These are phyloP conservation scores for Gnetum montanum DNA, from an alignment of 75 land plant genomes.

Conservation along the genomic window DNA sequence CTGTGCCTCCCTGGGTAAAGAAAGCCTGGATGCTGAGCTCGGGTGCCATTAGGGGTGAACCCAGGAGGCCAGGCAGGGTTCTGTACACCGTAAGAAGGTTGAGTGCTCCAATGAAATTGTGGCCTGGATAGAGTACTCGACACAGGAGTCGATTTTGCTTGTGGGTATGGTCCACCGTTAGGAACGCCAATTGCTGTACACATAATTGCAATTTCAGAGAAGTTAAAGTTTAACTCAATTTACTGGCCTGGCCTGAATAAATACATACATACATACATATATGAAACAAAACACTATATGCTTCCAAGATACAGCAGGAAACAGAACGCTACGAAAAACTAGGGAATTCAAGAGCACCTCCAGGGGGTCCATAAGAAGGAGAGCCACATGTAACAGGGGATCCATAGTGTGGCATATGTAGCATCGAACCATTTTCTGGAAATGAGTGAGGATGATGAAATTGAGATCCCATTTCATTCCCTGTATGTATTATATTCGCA, in stretches of 20 bases:
- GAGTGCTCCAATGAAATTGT: conserved; percentile 86
- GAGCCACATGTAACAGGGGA: conserved; percentile 12
- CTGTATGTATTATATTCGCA: conserved; percentile 65
- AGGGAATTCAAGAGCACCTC: no score
- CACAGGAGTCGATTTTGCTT: conserved; percentile 17
- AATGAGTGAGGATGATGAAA: conserved; percentile 58
- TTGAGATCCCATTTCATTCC: conserved; percentile 52
- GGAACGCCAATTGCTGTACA: conserved; percentile 11
- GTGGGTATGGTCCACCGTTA: conserved; percentile 9
- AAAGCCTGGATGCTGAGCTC: conserved; percentile 17
- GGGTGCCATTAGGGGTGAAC: conserved; percentile 23
- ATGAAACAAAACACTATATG: no score
- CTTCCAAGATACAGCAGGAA: no score
- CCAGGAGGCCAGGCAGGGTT: conserved; percentile 41
- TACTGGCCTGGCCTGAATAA: no score
- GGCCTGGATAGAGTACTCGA: conserved; percentile 54
- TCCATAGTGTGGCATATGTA: conserved; percentile 25
- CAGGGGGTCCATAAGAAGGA: conserved; percentile 18
- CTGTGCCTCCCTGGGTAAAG: conserved; percentile 25
- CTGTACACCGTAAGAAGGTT: conserved; percentile 22
- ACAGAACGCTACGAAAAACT: no score
- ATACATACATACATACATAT: no score
- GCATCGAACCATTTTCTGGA: conserved; percentile 42
- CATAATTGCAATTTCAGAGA: neutral
- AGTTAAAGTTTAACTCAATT: no score